These are phyloP conservation scores for Nitzschia inconspicua DNA, from an alignment of 108 stramenopile species.

Conservation along the genomic window DNA sequence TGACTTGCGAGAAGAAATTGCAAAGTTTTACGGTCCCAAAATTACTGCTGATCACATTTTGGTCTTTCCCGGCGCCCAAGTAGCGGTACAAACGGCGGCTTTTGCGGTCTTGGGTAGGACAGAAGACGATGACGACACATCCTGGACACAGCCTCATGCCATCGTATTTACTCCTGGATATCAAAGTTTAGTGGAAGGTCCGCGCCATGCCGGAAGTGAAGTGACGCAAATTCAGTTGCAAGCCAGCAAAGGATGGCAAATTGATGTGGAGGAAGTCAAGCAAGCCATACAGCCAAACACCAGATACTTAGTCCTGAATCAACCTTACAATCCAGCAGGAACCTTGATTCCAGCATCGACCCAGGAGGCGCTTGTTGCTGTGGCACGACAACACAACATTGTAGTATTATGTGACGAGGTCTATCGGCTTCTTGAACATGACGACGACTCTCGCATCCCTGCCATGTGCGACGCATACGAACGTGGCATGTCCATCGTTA, in stretches of 20 bases:
- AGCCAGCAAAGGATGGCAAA: constrained; percentile 57
- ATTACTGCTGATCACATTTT: constrained; percentile 54
- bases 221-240: constrained; percentile 46
- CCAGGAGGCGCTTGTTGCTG: constrained; percentile 47
- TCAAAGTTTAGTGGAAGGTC: constrained; percentile 65
- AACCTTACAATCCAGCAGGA: constrained; percentile 82
- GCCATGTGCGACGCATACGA: constrained; percentile 67
- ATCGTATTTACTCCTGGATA: constrained; percentile 80
- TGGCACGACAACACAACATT: constrained; percentile 43
- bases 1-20: constrained; percentile 65
- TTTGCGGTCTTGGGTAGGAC: constrained; percentile 29
- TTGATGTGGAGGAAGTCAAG: constrained; percentile 42
- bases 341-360: constrained; percentile 44
- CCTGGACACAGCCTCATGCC: constrained; percentile 44
- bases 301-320: constrained; percentile 60
- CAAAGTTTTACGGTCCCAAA: constrained; percentile 43
- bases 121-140: not conserved
- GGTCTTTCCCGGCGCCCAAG: constrained; percentile 75
- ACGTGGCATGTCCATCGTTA: constrained; percentile 56
- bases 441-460: constrained; percentile 38
- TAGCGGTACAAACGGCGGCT: constrained; percentile 73
- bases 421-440: constrained; percentile 74
- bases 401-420: constrained; percentile 71
- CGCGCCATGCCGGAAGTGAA: constrained; percentile 38
- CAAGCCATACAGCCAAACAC: constrained; percentile 56